phyloP scores from a whole-genome alignment of 2,329 filamentous ascomycete genomes.

The Ceratocystis eucalypticola region DNA sequence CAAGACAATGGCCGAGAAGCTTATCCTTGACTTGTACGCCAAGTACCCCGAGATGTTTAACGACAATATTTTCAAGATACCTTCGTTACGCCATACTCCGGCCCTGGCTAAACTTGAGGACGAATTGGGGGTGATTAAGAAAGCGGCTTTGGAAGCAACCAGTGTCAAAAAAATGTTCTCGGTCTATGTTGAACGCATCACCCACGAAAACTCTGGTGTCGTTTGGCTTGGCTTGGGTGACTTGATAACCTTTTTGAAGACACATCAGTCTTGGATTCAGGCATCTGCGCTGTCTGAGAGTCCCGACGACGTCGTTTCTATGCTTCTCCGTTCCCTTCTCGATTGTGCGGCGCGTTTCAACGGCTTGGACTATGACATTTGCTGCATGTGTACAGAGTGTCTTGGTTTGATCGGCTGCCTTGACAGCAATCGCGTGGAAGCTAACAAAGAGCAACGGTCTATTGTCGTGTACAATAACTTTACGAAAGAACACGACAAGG shows the following conservation, averaged over 20 bases:
- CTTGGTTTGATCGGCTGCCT: conserved; percentile 82
- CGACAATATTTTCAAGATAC: conserved; percentile 59
- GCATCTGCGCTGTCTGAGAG: conserved; percentile 70
- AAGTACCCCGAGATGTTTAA: conserved; percentile 47
- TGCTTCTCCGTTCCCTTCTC: conserved; percentile 62
- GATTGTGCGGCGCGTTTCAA: conserved; percentile 77
- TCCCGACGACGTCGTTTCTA: conserved; percentile 58
- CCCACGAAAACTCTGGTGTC: conserved; percentile 75
- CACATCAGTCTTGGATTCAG: conserved; percentile 66
- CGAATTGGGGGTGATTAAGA: conserved; percentile 33
- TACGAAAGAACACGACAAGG: conserved; percentile 58
- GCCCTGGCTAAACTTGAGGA: conserved; percentile 54
- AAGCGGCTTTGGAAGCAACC: conserved; percentile 38
- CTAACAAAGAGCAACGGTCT: conserved; percentile 61
- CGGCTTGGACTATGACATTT: conserved; percentile 50
- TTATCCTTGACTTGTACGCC: conserved; percentile 53
- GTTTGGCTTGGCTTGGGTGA: conserved; percentile 71
- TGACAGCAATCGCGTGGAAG: conserved; percentile 80
- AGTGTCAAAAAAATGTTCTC: conserved; percentile 24
- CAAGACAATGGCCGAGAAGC: conserved; percentile 43
- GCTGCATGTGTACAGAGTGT: conserved; percentile 62
- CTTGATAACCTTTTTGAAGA: conserved; percentile 56
- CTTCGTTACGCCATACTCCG: conserved; percentile 59
- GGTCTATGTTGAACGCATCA: conserved; percentile 59
- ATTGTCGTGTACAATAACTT: conserved; percentile 85